phyloP scores from a whole-genome alignment of 2,329 filamentous ascomycete species.

The Akanthomyces muscarius region DNA sequence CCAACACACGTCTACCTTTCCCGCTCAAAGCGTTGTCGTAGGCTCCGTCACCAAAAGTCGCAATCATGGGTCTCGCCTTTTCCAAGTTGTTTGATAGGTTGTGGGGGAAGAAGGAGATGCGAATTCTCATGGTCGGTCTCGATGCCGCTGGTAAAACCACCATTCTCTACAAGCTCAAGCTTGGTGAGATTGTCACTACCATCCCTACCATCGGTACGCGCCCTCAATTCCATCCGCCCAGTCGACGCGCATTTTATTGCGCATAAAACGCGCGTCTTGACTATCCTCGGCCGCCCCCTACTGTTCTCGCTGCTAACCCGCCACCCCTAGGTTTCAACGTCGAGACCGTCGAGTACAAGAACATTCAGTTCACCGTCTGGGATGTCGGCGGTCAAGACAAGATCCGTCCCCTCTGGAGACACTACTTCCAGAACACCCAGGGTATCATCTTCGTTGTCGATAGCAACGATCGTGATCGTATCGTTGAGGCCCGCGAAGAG shows the following conservation, averaged over 20 bases:
- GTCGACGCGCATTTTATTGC: constrained; percentile 6
- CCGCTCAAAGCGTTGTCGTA: constrained; percentile 19
- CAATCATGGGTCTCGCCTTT: constrained; percentile 95
- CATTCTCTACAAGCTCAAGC: constrained; percentile 99
- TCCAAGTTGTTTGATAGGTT: constrained; percentile 95
- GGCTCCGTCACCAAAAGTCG: constrained; percentile 41
- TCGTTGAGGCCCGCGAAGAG: constrained; percentile 94
- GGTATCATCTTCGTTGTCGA: constrained; percentile 99
- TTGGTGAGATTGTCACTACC: constrained; percentile 97
- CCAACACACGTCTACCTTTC: constrained; percentile 22
- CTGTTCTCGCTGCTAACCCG: constrained; percentile 12
- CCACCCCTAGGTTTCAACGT: constrained; percentile 82
- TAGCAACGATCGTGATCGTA: constrained; percentile 96
- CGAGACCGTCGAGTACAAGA: constrained; percentile 99
- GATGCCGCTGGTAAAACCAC: constrained; percentile 99
- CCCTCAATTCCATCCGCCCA: background rate
- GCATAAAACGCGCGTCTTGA: constrained; percentile 6
- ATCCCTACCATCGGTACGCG: constrained; percentile 92
- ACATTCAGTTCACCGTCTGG: constrained; percentile 99
- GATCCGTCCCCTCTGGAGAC: constrained; percentile 98
- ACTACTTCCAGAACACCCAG: constrained; percentile 99
- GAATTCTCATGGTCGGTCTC: constrained; percentile 99
- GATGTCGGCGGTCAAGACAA: constrained; percentile 99
- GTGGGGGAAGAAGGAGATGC: constrained; percentile 99
- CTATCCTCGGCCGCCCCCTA: background rate